A percentile compares a stretch with the other conserved stretches of the same genome.
phyloP scores from a whole-genome alignment of 2,329 filamentous ascomycete genomes.

The Mollisiaceae sp. region DNA sequence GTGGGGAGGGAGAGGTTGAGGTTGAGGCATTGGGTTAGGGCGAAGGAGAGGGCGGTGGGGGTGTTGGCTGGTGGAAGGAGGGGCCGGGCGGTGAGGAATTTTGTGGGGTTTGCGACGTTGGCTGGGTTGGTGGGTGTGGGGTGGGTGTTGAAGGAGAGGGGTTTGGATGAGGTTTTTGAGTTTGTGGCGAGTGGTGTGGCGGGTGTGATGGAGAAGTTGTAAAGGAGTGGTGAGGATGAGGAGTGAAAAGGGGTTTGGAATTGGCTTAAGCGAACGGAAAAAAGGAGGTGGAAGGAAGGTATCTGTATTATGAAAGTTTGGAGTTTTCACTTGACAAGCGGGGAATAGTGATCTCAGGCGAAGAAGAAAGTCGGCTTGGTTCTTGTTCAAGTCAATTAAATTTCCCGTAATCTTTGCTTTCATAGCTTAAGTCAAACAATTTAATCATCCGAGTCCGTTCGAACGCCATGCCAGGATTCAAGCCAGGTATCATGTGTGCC shows the following conservation, averaged over 20 bases:
- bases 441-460: neutral
- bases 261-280: neutral
- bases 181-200: neutral
- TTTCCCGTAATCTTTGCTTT: conserved; percentile 6
- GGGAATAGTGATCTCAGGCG: neutral
- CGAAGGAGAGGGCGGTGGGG: conserved; percentile 1
- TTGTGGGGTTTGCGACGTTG: neutral
- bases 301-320: neutral
- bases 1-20: conserved; percentile 15
- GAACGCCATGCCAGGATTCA: neutral
- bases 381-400: conserved; percentile 12
- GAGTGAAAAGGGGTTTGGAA: neutral
- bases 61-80: neutral
- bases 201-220: neutral
- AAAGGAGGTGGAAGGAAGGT: neutral
- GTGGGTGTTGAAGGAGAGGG: neutral
- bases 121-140: neutral
- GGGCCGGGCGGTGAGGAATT: neutral
- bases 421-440: conserved; percentile 9
- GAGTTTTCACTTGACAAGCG: neutral
- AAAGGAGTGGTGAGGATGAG: neutral
- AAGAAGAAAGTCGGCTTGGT: neutral
- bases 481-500: conserved; percentile 7
- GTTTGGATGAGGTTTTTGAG: neutral
- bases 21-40: conserved; percentile 2